Evolutionary conservation across 106 monocot genomes (phyloP).

Genomic region (Acorus gramineus): DNA sequence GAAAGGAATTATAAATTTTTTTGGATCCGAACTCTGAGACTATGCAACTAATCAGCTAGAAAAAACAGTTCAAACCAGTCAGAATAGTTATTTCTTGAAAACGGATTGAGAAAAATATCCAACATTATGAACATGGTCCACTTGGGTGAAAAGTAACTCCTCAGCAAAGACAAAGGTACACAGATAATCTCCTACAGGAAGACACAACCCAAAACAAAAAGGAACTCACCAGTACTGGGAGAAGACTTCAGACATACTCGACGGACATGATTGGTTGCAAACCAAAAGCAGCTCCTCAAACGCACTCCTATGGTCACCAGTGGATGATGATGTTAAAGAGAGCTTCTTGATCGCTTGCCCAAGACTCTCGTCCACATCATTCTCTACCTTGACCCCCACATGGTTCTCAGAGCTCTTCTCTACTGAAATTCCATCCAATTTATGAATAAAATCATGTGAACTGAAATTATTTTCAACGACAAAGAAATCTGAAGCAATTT

Average conservation of each 20-base stretch:
- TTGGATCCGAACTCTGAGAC: too few relatives aligned
- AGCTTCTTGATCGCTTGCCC: conserved; percentile 21
- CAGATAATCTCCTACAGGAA: not conserved
- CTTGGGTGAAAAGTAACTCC: too few relatives aligned
- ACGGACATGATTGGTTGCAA: conserved; percentile 58
- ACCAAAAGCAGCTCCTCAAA: conserved; percentile 70
- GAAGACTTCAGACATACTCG: conserved; percentile 54
- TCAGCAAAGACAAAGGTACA: too few relatives aligned
- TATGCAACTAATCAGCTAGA: too few relatives aligned
- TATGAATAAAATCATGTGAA: conserved; percentile 12
- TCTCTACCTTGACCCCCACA: not conserved
- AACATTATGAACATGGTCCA: too few relatives aligned
- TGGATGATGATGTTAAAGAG: conserved; percentile 8
- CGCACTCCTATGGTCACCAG: conserved; percentile 33
- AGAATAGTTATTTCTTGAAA: too few relatives aligned
- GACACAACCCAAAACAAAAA: not conserved
- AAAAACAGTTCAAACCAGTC: too few relatives aligned
- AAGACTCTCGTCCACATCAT: conserved; percentile 5
- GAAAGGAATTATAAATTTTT: too few relatives aligned
- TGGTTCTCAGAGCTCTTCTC: conserved; percentile 15
- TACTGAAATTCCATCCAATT: conserved; percentile 1
- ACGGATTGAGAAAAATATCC: too few relatives aligned
- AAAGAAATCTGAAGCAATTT: not conserved
- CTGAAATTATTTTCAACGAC: not conserved
- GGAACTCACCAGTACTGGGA: conserved; percentile 56